These are phyloP conservation scores for Zea mays DNA, from an alignment of 176 grass and related monocot genomes.

Conservation along the genomic window DNA sequence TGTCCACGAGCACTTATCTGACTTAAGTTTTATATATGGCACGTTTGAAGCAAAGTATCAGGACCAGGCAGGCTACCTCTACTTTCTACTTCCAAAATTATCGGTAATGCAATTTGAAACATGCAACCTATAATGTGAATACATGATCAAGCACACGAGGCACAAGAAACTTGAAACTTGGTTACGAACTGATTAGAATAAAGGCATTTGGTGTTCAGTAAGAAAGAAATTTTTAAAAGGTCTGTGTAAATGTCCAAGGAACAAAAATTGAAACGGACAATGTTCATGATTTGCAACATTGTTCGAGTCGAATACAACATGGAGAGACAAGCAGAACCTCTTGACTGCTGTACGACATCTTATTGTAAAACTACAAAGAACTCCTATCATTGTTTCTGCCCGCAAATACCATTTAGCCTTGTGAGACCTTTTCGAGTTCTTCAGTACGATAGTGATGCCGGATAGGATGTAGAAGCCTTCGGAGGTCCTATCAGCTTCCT, in stretches of 20 bases:
- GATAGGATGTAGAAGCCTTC: conserved; percentile 93
- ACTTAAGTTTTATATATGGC: conserved; percentile 6
- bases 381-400: conserved; percentile 8
- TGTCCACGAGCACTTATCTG: background rate
- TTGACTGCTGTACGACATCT: conserved; percentile 18
- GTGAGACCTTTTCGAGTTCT: conserved; percentile 46
- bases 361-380: conserved; percentile 40
- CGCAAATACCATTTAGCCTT: conserved; percentile 5
- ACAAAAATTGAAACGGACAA: background rate
- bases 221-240: background rate
- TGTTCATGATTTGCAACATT: background rate
- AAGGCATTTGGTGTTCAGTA: background rate
- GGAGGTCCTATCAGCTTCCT: conserved; percentile 68
- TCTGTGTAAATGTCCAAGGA: background rate
- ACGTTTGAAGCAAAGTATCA: background rate
- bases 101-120: background rate
- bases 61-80: background rate
- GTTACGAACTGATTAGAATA: background rate
- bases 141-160: background rate
- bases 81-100: background rate
- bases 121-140: background rate
- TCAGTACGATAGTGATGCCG: conserved; percentile 79
- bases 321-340: conserved; percentile 12
- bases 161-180: background rate
- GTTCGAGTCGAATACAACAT: background rate